Conservation (phyloP, 1,284 basidiomycete species). For the Puccinia coronata region DNA sequence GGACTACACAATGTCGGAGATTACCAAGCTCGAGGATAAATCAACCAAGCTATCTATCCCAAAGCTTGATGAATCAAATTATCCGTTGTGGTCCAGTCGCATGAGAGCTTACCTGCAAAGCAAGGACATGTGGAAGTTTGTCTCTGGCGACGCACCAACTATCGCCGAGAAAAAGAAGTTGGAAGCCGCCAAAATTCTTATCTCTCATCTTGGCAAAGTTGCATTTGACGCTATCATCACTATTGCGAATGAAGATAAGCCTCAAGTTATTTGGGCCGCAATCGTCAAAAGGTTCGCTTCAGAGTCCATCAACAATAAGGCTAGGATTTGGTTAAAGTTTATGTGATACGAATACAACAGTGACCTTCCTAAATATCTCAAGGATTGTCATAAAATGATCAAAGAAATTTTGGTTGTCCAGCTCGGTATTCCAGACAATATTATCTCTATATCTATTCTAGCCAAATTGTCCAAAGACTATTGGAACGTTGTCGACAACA, state of each 20-base stretch:
- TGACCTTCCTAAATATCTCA: neutral
- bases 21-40: neutral
- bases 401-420: too few relatives aligned
- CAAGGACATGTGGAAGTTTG: neutral
- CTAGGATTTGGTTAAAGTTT: neutral
- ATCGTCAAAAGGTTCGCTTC: neutral
- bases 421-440: too few relatives aligned
- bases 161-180: neutral
- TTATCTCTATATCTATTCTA: neutral
- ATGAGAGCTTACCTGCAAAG: neutral
- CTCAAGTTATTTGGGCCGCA: too few relatives aligned
- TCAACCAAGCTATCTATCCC: neutral
- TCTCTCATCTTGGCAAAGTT: neutral
- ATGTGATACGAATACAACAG: neutral
- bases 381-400: neutral
- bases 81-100: neutral
- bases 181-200: neutral
- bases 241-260: neutral
- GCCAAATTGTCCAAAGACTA: neutral
- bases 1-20: neutral
- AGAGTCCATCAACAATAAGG: neutral
- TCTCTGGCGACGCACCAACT: neutral
- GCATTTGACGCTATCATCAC: neutral
- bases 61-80: neutral
- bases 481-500: constrained; percentile 4